Evolutionary conservation across 139 green algal species (phyloP).

Genomic region (Chlorella ohadii): DNA sequence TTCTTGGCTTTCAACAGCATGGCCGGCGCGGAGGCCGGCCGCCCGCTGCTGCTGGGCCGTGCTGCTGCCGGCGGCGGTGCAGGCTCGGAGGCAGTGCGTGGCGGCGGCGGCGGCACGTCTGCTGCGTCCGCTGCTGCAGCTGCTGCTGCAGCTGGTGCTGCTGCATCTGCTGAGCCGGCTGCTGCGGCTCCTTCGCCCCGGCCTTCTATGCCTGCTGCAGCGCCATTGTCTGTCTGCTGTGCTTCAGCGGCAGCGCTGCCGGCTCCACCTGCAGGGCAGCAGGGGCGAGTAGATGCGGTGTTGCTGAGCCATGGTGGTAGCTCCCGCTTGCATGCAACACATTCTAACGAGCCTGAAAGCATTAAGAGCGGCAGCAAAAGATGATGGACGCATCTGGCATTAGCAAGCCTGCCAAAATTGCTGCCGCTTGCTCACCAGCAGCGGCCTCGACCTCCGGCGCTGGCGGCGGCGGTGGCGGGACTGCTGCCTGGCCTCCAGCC

Average conservation of each 20-base stretch:
- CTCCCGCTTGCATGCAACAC: too few relatives aligned
- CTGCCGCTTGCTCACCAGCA: not conserved
- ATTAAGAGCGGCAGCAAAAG: too few relatives aligned
- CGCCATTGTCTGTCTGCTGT: too few relatives aligned
- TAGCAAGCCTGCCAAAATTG: too few relatives aligned
- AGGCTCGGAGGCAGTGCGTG: too few relatives aligned
- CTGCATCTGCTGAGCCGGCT: not conserved
- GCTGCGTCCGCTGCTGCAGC: not conserved
- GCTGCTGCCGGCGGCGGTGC: not conserved
- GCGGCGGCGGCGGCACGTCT: not conserved
- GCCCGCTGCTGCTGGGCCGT: not conserved
- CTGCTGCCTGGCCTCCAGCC: not conserved
- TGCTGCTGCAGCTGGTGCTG: not conserved
- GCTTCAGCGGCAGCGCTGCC: too few relatives aligned
- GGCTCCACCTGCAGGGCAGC: too few relatives aligned
- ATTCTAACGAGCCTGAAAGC: too few relatives aligned
- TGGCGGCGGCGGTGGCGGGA: not conserved
- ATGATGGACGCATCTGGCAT: too few relatives aligned
- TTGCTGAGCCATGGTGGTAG: too few relatives aligned
- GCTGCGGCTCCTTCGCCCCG: not conserved
- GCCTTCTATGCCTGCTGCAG: not conserved
- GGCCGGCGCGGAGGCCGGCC: not conserved
- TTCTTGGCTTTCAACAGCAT: slow-evolving; percentile 51
- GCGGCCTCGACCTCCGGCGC: not conserved
- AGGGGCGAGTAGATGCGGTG: too few relatives aligned